Conservation (phyloP, 2,329 filamentous ascomycete genomes). For the Didymella segeticola region DNA sequence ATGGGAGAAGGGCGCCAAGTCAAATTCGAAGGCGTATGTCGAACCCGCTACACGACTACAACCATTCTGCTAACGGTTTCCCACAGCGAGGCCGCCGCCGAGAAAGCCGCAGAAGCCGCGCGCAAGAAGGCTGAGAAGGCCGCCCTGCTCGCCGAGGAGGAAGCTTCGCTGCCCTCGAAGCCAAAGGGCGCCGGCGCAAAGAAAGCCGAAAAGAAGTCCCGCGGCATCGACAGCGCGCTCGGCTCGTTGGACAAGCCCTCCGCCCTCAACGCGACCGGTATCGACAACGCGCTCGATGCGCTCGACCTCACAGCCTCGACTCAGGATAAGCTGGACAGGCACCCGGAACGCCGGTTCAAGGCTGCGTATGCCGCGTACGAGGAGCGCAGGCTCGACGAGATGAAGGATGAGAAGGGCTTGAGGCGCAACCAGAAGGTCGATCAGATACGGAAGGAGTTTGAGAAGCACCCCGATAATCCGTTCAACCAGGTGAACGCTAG, state of each 20-base stretch:
- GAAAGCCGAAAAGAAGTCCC: constrained; percentile 59
- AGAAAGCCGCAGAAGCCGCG: constrained; percentile 80
- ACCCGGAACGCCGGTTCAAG: constrained; percentile 87
- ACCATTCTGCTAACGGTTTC: constrained; percentile 12
- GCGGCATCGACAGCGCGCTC: constrained; percentile 72
- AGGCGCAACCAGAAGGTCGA: constrained; percentile 85
- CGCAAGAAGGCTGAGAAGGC: constrained; percentile 94
- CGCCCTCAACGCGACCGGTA: constrained; percentile 80
- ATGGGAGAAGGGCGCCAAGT: constrained; percentile 88
- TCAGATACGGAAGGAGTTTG: constrained; percentile 87
- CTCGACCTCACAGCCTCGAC: constrained; percentile 71
- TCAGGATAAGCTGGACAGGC: constrained; percentile 77
- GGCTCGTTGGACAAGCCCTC: constrained; percentile 54
- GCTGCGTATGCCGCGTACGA: constrained; percentile 85
- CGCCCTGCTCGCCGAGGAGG: constrained; percentile 81
- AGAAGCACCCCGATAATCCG: constrained; percentile 92
- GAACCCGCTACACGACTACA: background rate
- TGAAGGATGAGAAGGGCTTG: constrained; percentile 83
- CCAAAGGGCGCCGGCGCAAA: constrained; percentile 73
- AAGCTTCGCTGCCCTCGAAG: constrained; percentile 69
- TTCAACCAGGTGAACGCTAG: constrained; percentile 82
- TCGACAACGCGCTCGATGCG: constrained; percentile 92
- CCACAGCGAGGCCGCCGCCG: constrained; percentile 78
- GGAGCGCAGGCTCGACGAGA: constrained; percentile 80
- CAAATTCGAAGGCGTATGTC: constrained; percentile 83